Evolutionary conservation across 2,329 filamentous ascomycete species (phyloP).

Genomic region (Fusarium sambucinum): DNA sequence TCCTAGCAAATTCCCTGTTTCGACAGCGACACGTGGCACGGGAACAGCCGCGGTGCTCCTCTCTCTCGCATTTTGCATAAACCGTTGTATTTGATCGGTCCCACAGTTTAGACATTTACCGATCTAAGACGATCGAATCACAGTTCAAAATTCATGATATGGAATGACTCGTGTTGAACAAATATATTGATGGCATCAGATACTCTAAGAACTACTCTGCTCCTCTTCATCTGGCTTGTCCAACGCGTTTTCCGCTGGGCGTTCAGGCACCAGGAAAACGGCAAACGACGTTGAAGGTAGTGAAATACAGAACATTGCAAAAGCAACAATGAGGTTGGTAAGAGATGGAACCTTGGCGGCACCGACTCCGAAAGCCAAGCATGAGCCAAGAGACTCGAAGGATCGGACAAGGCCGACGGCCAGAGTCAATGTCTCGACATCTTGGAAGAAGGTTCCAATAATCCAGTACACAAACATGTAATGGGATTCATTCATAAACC

Average conservation of each 20-base stretch:
- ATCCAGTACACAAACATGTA: constrained; percentile 66
- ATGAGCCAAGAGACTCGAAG: constrained; percentile 62
- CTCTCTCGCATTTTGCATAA: not conserved
- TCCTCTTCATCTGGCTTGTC: constrained; percentile 15
- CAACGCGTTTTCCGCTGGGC: constrained; percentile 27
- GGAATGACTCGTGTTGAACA: not conserved
- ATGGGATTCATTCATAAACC: constrained; percentile 64
- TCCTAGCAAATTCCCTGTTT: not conserved
- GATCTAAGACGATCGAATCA: rapidly evolving
- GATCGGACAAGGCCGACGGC: constrained; percentile 61
- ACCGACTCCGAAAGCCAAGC: constrained; percentile 61
- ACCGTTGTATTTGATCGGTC: not conserved
- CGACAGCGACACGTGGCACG: not conserved
- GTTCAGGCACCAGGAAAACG: constrained; percentile 55
- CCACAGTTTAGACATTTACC: not conserved
- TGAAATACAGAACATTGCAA: constrained; percentile 60
- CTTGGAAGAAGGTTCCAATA: constrained; percentile 63
- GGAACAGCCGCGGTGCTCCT: not conserved
- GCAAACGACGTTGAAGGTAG: constrained; percentile 54
- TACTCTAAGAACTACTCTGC: not conserved
- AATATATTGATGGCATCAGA: not conserved
- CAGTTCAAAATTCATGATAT: not conserved
- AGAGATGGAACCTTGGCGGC: constrained; percentile 60
- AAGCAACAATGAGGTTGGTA: constrained; percentile 61
- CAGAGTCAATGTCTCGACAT: constrained; percentile 64